Evolutionary conservation across 768 basidiomycete genomes (phyloP), one percentile per base, ranked within the genome.

Genomic region (Suillus tomentosus): DNA sequence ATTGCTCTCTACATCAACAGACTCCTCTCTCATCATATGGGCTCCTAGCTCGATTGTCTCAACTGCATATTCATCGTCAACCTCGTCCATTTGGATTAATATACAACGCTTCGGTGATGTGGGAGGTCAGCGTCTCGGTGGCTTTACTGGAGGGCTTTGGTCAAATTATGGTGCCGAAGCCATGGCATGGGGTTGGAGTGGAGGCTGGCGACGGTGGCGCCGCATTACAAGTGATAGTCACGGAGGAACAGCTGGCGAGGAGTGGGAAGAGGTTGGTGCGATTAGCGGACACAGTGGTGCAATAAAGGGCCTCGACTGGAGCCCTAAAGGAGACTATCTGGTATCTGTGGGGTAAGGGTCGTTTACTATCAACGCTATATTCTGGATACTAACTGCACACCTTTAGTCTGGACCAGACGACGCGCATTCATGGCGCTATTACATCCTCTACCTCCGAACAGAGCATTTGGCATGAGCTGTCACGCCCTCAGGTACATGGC

Each of bases 11-110:
- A 91, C 94, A 6, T 96, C 97, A 1, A 90, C 93, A 2, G 97
- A 99, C 76, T 96, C 96, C 22, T 98, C 96, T 9, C 74, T 99
- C 34, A 99, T 99, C 65, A 77, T 99, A 60, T 99, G 97, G 97
- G 89, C 91, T 2, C 93, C 94, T 2, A 88, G 92, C 0, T 77
- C 81, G 10, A 76, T 84, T 14, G 66, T 77, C 15, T 78, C 63
- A 61, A 77, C 63, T 62, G 76, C 67, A 69, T 73, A 81, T 40
- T 78, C 73, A 8, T 73, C 81, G 3, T 79, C 87, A 2, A 71
- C 66, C 5, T 67, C 68, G 27, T 87, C 90, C 2, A 86, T 99
- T 36, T 99, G 97, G 97, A 88, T 95, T 53, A 95, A 92, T 66
- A 79, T 84, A 13, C 91, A 94, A 68, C 87, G 97, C 13, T 99